Evolutionary conservation across 345 rosid species (phyloP).

Genomic region (Garcia nutans): DNA sequence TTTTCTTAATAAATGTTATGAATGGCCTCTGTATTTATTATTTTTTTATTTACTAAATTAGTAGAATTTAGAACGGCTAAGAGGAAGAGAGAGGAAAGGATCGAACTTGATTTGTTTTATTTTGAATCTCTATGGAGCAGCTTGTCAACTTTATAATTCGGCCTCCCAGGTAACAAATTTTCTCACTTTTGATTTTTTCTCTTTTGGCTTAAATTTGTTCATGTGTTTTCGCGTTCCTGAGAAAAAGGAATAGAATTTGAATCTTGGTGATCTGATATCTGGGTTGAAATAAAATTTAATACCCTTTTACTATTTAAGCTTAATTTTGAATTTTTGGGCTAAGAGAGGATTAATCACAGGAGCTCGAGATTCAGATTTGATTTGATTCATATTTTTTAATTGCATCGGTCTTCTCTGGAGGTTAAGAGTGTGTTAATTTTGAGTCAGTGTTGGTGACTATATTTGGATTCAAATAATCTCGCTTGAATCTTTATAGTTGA

Average conservation of each 20-base stretch:
- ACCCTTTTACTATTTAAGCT: background rate
- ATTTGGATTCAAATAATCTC: background rate
- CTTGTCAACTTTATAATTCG: constrained; percentile 92
- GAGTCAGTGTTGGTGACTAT: background rate
- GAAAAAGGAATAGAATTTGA: constrained; percentile 1
- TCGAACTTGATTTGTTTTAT: constrained; percentile 8
- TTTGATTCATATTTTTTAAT: background rate
- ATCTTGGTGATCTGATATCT: constrained; percentile 5
- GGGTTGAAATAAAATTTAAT: background rate
- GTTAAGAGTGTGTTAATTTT: background rate
- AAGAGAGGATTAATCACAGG: background rate
- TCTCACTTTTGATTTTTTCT: background rate
- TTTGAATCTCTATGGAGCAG: constrained; percentile 67
- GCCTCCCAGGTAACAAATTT: constrained; percentile 73
- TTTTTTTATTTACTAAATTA: constrained; percentile 7
- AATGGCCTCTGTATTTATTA: background rate
- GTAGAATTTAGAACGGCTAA: background rate
- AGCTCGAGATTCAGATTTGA: background rate
- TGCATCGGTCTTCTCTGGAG: background rate
- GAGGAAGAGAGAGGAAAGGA: background rate
- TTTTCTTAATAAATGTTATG: background rate
- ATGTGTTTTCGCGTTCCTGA: constrained; percentile 7
- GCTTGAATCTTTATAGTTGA: background rate
- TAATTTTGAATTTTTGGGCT: constrained; percentile 2
- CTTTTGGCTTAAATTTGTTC: background rate